Percentiles rank a stretch among this genome's conserved stretches.
phyloP scores from a whole-genome alignment of 108 stramenopile species.

The Nitzschia inconspicua region DNA sequence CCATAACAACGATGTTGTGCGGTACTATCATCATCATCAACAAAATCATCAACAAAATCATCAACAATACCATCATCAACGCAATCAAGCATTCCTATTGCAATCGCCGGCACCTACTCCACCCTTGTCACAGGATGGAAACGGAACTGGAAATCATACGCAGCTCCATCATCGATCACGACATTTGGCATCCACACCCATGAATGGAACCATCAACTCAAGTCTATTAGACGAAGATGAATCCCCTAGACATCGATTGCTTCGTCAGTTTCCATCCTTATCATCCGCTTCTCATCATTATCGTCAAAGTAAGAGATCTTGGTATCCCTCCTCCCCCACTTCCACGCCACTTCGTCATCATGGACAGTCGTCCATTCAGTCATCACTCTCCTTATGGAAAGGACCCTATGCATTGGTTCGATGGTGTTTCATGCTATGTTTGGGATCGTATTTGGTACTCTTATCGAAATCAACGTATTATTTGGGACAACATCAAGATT shows the following conservation, averaged over 20 bases:
- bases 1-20: no score
- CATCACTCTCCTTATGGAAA: neutral
- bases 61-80: neutral
- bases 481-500: neutral
- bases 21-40: no score
- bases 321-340: no score
- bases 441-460: neutral
- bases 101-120: neutral
- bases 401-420: neutral
- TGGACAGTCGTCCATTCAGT: neutral
- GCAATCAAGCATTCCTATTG: constrained; percentile 1
- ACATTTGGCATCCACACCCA: neutral
- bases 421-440: neutral
- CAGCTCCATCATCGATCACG: neutral
- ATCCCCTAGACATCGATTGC: constrained; percentile 1
- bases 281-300: neutral
- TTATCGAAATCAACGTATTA: neutral
- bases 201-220: no score
- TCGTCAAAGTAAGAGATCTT: no score
- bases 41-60: neutral
- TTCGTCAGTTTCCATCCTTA: neutral
- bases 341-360: neutral
- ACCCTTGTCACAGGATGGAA: neutral
- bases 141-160: neutral
- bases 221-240: constrained; percentile 13